Evolutionary conservation across 1,284 basidiomycete species (phyloP).

Genomic region (Apiotrichum gracile): DNA sequence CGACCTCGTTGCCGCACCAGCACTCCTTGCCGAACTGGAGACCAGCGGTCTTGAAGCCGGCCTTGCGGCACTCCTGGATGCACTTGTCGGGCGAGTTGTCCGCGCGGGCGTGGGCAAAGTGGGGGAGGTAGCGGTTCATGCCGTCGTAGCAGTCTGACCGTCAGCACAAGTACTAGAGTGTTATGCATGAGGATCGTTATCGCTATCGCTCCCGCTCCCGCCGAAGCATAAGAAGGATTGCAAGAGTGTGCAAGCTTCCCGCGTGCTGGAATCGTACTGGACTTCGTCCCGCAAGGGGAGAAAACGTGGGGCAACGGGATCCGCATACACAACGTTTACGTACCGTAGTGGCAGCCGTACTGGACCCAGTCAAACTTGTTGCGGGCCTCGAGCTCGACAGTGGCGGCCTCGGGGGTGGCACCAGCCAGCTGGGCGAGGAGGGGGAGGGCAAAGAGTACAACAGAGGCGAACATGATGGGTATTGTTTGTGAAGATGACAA

Average conservation of each 20-base stretch:
- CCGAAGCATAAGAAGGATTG: no score
- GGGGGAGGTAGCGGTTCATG: conserved; percentile 23
- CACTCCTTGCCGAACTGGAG: conserved; percentile 25
- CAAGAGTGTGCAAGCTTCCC: no score
- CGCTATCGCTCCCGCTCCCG: no score
- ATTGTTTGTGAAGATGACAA: neutral
- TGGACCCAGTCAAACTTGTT: conserved; percentile 18
- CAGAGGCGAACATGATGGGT: conserved; percentile 1
- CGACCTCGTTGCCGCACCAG: conserved; percentile 23
- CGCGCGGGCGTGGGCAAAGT: conserved; percentile 9
- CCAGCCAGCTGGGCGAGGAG: conserved; percentile 4
- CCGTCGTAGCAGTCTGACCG: conserved; percentile 22
- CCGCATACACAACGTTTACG: neutral
- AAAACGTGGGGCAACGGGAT: no score
- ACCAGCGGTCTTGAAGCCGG: conserved; percentile 18
- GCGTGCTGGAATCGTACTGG: no score
- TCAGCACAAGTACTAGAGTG: neutral
- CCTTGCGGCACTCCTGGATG: conserved; percentile 12
- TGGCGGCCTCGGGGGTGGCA: neutral
- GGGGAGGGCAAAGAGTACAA: conserved; percentile 3
- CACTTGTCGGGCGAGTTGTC: conserved; percentile 15
- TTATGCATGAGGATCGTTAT: no score
- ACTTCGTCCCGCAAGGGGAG: no score
- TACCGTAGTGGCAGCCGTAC: conserved; percentile 25
- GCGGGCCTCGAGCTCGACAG: conserved; percentile 6